Conservation (phyloP, 192 early-diverging fungal genomes). For the Podila horticola region DNA sequence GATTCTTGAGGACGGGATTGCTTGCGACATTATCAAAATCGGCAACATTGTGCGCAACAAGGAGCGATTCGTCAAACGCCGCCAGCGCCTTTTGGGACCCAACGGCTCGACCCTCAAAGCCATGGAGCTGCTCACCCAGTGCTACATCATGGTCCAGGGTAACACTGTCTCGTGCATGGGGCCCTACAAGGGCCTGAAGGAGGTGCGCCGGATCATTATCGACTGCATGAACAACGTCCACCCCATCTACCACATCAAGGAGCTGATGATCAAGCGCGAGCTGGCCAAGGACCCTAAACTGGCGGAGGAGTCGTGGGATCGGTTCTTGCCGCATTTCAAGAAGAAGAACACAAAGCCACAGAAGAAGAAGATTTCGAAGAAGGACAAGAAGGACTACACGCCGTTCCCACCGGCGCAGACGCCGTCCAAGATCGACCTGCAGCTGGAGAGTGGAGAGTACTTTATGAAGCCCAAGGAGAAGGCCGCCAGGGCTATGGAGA, state of each 20-base stretch:
- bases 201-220: conserved; percentile 88
- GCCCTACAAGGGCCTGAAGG: conserved; percentile 87
- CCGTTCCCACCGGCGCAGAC: conserved; percentile 90
- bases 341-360: conserved; percentile 84
- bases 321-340: conserved; percentile 97
- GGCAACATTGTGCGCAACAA: conserved; percentile 95
- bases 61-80: conserved; percentile 96
- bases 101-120: conserved; percentile 97
- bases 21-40: conserved; percentile 98
- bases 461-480: conserved; percentile 85
- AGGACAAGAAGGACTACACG: conserved; percentile 86
- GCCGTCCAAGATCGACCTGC: conserved; percentile 90
- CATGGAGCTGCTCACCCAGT: conserved; percentile 93
- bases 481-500: conserved; percentile 68
- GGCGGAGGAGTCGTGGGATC: conserved; percentile 94
- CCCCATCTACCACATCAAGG: conserved; percentile 99
- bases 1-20: conserved; percentile 91
- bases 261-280: conserved; percentile 98
- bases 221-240: conserved; percentile 99
- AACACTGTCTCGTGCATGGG: conserved; percentile 97
- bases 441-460: conserved; percentile 97
- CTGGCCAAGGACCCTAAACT: conserved; percentile 96
- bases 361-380: conserved; percentile 67
- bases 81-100: conserved; percentile 95
- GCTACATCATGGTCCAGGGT: conserved; percentile 99